phyloP scores from a whole-genome alignment of 2,329 filamentous ascomycete species.

The Gnomoniopsis sp. region DNA sequence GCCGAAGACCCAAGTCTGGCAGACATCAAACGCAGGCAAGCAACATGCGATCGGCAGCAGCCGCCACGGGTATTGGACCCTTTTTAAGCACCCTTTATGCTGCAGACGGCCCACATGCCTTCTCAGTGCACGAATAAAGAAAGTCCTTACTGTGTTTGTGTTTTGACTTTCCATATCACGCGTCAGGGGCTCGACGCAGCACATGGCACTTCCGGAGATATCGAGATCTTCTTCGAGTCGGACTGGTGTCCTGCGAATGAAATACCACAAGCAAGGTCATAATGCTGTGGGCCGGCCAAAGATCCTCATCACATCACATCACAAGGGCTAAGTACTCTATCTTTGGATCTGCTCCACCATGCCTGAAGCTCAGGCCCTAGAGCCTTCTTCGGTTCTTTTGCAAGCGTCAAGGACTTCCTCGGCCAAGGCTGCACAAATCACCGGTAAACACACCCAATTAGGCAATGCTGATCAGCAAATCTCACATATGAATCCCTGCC shows the following conservation, averaged over 20 bases:
- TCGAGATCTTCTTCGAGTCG: neutral
- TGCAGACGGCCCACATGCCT: too few species aligned
- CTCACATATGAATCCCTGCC: neutral
- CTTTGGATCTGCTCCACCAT: neutral
- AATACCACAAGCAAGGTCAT: too few species aligned
- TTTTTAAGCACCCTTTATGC: neutral
- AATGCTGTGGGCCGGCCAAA: too few species aligned
- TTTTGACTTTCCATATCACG: neutral
- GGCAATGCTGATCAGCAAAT: constrained; percentile 6
- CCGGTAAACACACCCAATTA: neutral
- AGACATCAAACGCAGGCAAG: neutral
- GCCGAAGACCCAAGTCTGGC: neutral
- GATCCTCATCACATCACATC: neutral
- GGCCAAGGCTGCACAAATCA: neutral
- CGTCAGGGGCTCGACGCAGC: too few species aligned
- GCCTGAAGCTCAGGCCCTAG: neutral
- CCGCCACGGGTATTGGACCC: constrained; percentile 1
- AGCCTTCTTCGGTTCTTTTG: neutral
- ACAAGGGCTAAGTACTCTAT: neutral
- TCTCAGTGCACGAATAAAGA: too few species aligned
- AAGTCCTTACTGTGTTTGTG: neutral
- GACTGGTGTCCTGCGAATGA: neutral
- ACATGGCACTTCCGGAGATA: too few species aligned
- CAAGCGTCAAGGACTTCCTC: neutral
- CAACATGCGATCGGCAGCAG: neutral